Base-by-base conservation (phyloP, 345 rosid species). In the Populus deltoides region DNA sequence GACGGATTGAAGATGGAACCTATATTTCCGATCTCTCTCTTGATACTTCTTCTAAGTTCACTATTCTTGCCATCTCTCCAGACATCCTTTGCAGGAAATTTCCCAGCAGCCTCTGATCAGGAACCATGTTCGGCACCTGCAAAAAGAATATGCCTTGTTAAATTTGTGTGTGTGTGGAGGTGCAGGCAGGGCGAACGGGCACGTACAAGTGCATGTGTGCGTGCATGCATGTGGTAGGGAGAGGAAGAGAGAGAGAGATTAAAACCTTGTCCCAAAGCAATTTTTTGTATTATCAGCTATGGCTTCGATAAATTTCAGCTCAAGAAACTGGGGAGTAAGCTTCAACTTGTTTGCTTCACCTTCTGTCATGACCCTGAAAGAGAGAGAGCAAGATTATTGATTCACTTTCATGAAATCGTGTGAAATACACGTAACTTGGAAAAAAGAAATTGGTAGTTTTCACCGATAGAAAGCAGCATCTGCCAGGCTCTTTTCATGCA, bases 391-490 rank as follows among this genome's bases (percentile, higher is more conserved):
- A 45, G n/a, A 33, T 11, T 47, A 27, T 75, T 15, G 75, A 20
- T 75, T 29, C 70, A 71, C 62, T 12, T 66, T 20, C 49, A 25
- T 27, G 4, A 33, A 16, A 41, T 45, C 77, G 36, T 39, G 59
- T 68, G 70, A 24, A 10, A 61, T 55, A 29, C 45, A 8, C 43
- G 0, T 24, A 18, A 77, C 1, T 7, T 22, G 3, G 5, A 45
- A 12, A 7, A 62, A 81, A 67, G 25, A 27, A 47, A 53, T 2
- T 67, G 51, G 85, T 66, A 13, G 47, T 43, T 22, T 71, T 83
- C 79, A 91, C 98, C 93, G 88, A 79, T 93, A 94, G 86, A 83
- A 93, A 83, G 90, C 90, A 20, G 97, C 97, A 90, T 93, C 97
- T 0, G 97, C 91, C 6, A 87, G 86, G 83, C 95, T 90, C 90